These are phyloP conservation scores for Ceratocystis cubensis DNA, from an alignment of 2,329 filamentous ascomycete genomes.

Conservation along the genomic window DNA sequence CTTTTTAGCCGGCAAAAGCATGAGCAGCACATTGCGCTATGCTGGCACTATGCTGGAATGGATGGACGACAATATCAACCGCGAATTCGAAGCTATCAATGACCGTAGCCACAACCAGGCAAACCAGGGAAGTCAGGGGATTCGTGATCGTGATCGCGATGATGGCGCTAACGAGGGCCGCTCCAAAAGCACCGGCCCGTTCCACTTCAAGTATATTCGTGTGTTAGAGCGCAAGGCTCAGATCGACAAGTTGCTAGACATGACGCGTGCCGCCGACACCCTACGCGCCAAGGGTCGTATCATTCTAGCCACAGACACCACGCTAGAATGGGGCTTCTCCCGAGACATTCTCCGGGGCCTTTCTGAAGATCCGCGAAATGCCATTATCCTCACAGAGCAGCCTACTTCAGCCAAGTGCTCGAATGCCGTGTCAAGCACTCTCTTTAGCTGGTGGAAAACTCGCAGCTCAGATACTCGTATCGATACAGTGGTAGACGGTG, in stretches of 20 bases:
- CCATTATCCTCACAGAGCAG: slow-evolving; percentile 77
- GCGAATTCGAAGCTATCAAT: slow-evolving; percentile 66
- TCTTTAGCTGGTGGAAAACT: slow-evolving; percentile 73
- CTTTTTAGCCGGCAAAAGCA: slow-evolving; percentile 76
- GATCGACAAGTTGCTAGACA: slow-evolving; percentile 55
- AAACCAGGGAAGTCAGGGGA: slow-evolving; percentile 34
- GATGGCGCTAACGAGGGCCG: slow-evolving; percentile 22
- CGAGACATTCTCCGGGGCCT: slow-evolving; percentile 64
- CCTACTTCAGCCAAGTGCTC: slow-evolving; percentile 35
- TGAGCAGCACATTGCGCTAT: slow-evolving; percentile 78
- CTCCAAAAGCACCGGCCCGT: slow-evolving; percentile 53
- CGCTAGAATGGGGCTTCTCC: slow-evolving; percentile 90
- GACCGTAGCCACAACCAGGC: slow-evolving; percentile 32
- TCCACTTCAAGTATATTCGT: slow-evolving; percentile 78
- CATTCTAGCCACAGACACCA: slow-evolving; percentile 81
- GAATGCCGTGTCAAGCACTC: slow-evolving; percentile 47
- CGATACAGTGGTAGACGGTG: slow-evolving; percentile 43
- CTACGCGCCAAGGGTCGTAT: slow-evolving; percentile 45
- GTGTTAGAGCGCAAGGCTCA: slow-evolving; percentile 72
- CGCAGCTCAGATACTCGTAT: slow-evolving; percentile 45
- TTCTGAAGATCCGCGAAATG: slow-evolving; percentile 63
- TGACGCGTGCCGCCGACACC: slow-evolving; percentile 32
- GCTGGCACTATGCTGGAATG: slow-evolving; percentile 94
- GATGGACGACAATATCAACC: slow-evolving; percentile 94
- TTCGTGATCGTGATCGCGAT: slow-evolving; percentile 28